These are phyloP conservation scores for Coniochaeta prunicola DNA, from an alignment of 2,329 filamentous ascomycete genomes.

Conservation along the genomic window DNA sequence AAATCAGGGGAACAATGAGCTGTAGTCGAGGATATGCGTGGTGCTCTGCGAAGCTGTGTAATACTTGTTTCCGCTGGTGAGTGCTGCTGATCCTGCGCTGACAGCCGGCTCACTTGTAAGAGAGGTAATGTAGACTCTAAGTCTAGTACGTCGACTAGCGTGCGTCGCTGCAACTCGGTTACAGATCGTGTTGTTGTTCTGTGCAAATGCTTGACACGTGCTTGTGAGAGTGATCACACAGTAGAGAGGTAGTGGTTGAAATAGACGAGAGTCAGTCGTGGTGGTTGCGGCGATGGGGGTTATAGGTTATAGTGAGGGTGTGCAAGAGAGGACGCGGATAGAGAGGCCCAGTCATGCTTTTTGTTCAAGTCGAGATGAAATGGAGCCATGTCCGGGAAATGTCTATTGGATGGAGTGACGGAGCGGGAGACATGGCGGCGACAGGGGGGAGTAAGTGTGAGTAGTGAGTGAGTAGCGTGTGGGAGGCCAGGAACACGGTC, in stretches of 20 bases:
- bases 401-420: slow-evolving; percentile 2
- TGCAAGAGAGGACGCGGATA: background rate
- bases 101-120: too few relatives aligned
- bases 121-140: too few relatives aligned
- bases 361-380: slow-evolving; percentile 2
- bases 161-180: background rate
- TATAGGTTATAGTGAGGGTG: background rate
- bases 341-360: background rate
- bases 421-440: slow-evolving; percentile 4
- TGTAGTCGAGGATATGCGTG: too few relatives aligned
- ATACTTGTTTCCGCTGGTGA: too few relatives aligned
- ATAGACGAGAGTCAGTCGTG: background rate
- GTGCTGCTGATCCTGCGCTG: too few relatives aligned
- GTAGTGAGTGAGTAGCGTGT: too few relatives aligned
- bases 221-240: background rate
- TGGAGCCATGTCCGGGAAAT: slow-evolving; percentile 2
- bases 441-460: background rate
- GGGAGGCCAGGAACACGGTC: slow-evolving; percentile 1
- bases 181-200: background rate
- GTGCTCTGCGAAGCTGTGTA: too few relatives aligned
- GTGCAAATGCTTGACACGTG: background rate
- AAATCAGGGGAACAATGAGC: background rate
- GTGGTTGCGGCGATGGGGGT: background rate
- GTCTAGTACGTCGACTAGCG: too few relatives aligned
- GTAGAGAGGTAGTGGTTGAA: background rate